Evolutionary conservation across 1,139 yeast genomes (phyloP).

Genomic region (Saccharomycopsis hybrid): DNA sequence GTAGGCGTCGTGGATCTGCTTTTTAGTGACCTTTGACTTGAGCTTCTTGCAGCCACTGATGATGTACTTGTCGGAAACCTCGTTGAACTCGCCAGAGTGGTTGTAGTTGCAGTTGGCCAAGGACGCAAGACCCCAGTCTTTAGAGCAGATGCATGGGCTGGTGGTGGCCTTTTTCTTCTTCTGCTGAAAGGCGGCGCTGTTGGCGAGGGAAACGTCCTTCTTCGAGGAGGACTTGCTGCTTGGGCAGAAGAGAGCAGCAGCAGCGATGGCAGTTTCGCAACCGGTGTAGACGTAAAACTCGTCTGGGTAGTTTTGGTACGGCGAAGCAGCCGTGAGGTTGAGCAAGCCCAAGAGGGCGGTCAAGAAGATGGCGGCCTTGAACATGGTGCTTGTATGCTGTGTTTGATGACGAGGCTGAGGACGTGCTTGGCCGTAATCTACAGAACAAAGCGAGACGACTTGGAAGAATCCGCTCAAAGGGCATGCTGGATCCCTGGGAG

Average conservation of each 20-base stretch:
- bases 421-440: too few relatives aligned
- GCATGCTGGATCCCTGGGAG: too few relatives aligned
- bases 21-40: not conserved
- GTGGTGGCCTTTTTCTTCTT: not conserved
- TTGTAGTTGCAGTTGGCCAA: slow-evolving; percentile 9
- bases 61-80: slow-evolving; percentile 2
- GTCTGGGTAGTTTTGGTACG: not conserved
- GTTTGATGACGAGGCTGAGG: too few relatives aligned
- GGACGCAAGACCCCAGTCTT: not conserved
- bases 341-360: not conserved
- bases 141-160: slow-evolving; percentile 1
- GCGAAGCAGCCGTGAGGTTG: not conserved
- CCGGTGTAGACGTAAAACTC: not conserved
- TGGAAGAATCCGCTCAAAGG: too few relatives aligned
- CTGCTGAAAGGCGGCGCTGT: not conserved
- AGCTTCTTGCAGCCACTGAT: not conserved
- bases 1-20: slow-evolving; percentile 2
- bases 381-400: too few relatives aligned
- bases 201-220: not conserved
- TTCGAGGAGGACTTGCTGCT: not conserved
- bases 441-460: too few relatives aligned
- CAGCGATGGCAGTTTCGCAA: not conserved
- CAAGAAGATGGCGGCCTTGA: too few relatives aligned
- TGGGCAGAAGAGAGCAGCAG: slow-evolving; percentile 3
- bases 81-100: not conserved